These are phyloP conservation scores for Cutaneotrichosporon sp. DNA, from an alignment of 1,284 basidiomycete genomes.

Conservation along the genomic window DNA sequence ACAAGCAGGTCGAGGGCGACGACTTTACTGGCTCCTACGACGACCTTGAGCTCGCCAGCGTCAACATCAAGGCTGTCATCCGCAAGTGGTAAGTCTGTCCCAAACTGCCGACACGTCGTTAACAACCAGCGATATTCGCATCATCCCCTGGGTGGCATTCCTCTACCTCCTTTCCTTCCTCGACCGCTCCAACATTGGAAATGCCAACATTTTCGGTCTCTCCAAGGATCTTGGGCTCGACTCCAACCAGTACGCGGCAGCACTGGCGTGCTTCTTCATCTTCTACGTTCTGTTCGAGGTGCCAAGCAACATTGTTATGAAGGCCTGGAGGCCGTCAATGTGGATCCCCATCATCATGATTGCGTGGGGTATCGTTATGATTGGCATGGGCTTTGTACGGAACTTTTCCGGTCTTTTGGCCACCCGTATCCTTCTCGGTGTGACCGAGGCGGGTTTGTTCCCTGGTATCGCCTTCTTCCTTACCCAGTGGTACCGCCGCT, in stretches of 20 bases:
- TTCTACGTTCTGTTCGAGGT: constrained; percentile 39
- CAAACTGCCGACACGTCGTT: background rate
- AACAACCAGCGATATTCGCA: constrained; percentile 28
- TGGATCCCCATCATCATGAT: constrained; percentile 44
- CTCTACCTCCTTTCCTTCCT: constrained; percentile 68
- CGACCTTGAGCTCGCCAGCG: background rate
- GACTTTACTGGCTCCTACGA: background rate
- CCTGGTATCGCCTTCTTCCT: constrained; percentile 46
- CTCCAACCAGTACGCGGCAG: constrained; percentile 32
- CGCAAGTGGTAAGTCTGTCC: background rate
- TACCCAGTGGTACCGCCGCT: constrained; percentile 42
- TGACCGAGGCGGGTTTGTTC: constrained; percentile 47
- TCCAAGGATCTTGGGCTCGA: constrained; percentile 30
- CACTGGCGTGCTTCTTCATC: constrained; percentile 35
- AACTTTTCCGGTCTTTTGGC: constrained; percentile 48
- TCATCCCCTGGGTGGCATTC: constrained; percentile 52
- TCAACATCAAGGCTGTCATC: background rate
- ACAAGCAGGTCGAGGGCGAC: background rate
- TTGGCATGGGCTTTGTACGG: constrained; percentile 51
- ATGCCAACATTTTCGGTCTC: constrained; percentile 37
- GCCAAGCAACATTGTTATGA: constrained; percentile 62
- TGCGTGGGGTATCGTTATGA: constrained; percentile 52
- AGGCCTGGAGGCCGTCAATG: constrained; percentile 35
- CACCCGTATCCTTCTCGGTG: constrained; percentile 42
- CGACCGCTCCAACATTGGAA: constrained; percentile 74